Conservation (phyloP, 1,284 basidiomycete species). For the Microbotryum scabiosae region DNA sequence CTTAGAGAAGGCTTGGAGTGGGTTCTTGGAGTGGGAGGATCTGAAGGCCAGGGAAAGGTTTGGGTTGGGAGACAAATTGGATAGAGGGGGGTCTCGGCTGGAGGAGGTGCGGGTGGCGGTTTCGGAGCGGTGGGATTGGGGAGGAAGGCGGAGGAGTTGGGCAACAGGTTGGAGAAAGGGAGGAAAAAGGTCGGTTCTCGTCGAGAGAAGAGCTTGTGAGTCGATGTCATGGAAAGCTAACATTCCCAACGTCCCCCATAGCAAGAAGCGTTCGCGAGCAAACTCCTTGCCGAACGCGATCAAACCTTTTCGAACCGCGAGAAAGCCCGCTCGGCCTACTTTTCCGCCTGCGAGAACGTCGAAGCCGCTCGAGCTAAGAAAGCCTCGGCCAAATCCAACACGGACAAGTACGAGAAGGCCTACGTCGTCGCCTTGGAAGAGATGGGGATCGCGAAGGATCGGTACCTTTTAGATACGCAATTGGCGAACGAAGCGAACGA, state of each 20-base stretch:
- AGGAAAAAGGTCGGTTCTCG: conserved; percentile 18
- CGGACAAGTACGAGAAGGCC: conserved; percentile 14
- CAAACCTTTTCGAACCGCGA: conserved; percentile 14
- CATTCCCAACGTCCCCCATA: not conserved
- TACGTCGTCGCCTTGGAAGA: conserved; percentile 18
- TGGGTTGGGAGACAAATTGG: not conserved
- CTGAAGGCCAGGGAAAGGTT: conserved; percentile 10
- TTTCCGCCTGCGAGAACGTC: conserved; percentile 21
- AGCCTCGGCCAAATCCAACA: conserved; percentile 9
- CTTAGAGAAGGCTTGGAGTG: conserved; percentile 10
- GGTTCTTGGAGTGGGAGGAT: conserved; percentile 18
- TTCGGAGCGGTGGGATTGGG: no score
- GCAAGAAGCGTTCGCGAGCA: conserved; percentile 19
- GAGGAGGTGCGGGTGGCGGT: no score
- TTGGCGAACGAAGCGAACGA: conserved; percentile 22
- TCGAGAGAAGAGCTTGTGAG: no score
- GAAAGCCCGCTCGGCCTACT: conserved; percentile 20
- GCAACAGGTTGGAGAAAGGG: conserved; percentile 10
- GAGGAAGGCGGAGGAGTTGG: conserved; percentile 1
- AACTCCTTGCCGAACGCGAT: conserved; percentile 22
- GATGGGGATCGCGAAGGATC: conserved; percentile 23
- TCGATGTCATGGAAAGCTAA: no score
- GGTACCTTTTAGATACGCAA: conserved; percentile 24
- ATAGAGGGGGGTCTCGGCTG: not conserved
- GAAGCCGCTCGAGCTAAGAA: conserved; percentile 24